Base-by-base conservation (phyloP, 164 flowering plant genomes). In the Piper longum region DNA sequence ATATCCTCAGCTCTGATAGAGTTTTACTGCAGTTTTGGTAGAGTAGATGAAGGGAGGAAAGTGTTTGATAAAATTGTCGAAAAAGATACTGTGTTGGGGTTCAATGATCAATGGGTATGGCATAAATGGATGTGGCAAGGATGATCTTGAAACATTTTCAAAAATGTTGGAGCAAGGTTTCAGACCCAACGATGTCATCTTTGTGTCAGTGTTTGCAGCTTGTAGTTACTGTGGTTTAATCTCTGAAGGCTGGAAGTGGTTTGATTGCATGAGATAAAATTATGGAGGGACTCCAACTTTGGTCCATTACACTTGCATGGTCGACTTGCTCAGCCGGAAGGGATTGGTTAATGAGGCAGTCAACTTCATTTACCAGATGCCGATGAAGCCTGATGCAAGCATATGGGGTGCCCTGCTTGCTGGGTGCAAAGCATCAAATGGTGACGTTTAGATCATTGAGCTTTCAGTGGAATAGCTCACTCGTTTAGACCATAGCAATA, bases 71-170 rank as follows among this genome's bases (percentile, higher is more conserved):
- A 71, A 62, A 63, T 65, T 58, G 66, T 74, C 2, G 43, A 59
- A 64, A 78, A 79, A 64, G 89, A 86, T 71, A 70, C 84, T 83
- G 12, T 80, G 80, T 68, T 84, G 89, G 89, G 80, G 85, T 72
- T 79, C 88, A 16, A 76, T 84, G 83, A 84, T 86, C 56, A 80
- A 80, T 57, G 88, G 88, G 17, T 84, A 76, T 61, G 85, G 81
- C 17, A 59, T 81, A 64, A 84, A 86, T 64, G 88, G 88, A n/a
- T 75, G 60, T 62, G 88, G 86, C 17, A 48, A 44, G 42, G 79
- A 78, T 70, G 86, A 86, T 67, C 75, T 82, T 41, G 60, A 76
- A 45, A 71, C 82, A 56, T 83, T 85, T 68, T 64, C 69, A 40
- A 64, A 77, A 55, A 81, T 85, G 91, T 67, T 85, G 69, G 56